A percentile compares a stretch with the other conserved stretches of the same genome.
Conservation (phyloP, 2,329 filamentous ascomycete species). For the Beauveria rudraprayagi region DNA sequence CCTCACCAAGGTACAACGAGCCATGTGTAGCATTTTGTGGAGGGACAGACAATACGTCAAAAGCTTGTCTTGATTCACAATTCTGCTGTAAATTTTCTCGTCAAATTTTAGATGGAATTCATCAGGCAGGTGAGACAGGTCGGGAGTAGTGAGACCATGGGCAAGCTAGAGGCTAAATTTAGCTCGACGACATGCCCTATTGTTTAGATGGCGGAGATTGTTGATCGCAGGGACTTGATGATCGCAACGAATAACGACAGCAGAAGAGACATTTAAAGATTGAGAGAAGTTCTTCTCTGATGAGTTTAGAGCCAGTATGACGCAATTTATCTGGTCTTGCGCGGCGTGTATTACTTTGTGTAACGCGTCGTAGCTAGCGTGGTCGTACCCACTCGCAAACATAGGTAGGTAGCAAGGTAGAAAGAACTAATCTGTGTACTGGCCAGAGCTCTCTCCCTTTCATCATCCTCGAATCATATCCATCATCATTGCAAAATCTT, state of each 20-base stretch:
- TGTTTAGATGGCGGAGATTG: neutral
- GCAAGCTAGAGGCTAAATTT: neutral
- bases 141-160: neutral
- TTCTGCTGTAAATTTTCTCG: neutral
- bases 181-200: neutral
- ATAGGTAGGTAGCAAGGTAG: too few relatives aligned
- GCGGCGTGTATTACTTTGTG: too few relatives aligned
- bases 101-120: neutral
- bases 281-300: neutral
- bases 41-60: neutral
- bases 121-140: neutral
- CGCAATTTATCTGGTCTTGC: too few relatives aligned
- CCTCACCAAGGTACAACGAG: too few relatives aligned
- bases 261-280: fast-evolving
- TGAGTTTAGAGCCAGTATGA: too few relatives aligned
- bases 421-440: too few relatives aligned
- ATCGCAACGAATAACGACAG: too few relatives aligned
- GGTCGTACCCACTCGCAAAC: too few relatives aligned
- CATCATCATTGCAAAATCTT: slow-evolving; percentile 11
- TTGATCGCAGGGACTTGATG: too few relatives aligned
- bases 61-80: neutral
- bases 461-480: neutral
- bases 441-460: neutral
- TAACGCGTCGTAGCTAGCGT: too few relatives aligned
- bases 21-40: neutral